phyloP scores from a whole-genome alignment of 768 basidiomycete genomes.

The Boletus sensibilis region DNA sequence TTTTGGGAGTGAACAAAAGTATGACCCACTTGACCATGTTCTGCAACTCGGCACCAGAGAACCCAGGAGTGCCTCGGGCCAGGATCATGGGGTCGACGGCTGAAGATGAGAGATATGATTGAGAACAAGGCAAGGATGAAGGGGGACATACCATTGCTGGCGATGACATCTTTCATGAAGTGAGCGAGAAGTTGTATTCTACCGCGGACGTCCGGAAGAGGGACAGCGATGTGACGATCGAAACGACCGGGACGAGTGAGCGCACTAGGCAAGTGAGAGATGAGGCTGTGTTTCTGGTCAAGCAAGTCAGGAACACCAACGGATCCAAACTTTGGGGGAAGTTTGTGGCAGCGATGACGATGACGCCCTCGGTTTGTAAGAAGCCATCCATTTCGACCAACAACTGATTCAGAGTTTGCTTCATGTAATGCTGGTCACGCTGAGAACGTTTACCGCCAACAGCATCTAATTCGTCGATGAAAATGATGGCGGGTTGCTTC shows the following conservation, averaged over 20 bases:
- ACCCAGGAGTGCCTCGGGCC: conserved; percentile 92
- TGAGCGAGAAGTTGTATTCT: conserved; percentile 91
- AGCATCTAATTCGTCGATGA: conserved; percentile 96
- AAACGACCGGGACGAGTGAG: conserved; percentile 96
- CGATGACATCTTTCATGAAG: conserved; percentile 80
- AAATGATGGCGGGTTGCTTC: conserved; percentile 95
- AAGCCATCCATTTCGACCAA: conserved; percentile 98
- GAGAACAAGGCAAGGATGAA: not conserved
- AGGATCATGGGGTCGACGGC: conserved; percentile 85
- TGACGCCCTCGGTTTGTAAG: conserved; percentile 87
- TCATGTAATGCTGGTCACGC: conserved; percentile 86
- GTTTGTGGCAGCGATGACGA: conserved; percentile 97
- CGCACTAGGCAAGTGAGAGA: conserved; percentile 51
- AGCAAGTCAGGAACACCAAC: conserved; percentile 43
- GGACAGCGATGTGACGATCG: conserved; percentile 89
- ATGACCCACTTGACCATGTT: conserved; percentile 88
- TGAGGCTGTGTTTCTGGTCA: conserved; percentile 11
- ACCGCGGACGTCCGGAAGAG: conserved; percentile 91
- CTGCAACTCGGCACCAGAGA: conserved; percentile 95
- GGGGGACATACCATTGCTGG: conserved; percentile 47
- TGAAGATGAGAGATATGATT: conserved; percentile 19
- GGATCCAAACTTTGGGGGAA: conserved; percentile 93
- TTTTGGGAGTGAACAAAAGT: not conserved
- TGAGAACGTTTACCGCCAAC: conserved; percentile 87
- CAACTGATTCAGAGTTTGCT: conserved; percentile 93